Percentiles rank a stretch among this genome's conserved stretches.
These are phyloP conservation scores for Gryganskiella cystojenkinii DNA, from an alignment of 192 early-diverging fungal species.

Conservation along the genomic window DNA sequence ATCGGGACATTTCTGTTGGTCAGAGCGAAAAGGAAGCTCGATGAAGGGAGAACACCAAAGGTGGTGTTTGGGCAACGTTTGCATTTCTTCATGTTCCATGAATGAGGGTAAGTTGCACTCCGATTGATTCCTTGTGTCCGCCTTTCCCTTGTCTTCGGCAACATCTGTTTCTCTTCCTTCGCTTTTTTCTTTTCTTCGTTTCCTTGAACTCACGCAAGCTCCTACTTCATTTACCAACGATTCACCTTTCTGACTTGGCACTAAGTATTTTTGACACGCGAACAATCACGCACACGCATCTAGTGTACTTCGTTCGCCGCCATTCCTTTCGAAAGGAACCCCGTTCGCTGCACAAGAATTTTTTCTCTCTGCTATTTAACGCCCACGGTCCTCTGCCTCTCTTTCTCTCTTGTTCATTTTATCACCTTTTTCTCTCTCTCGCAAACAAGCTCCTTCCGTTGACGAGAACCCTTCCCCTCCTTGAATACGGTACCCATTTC, in stretches of 20 bases:
- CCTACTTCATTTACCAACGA: no score
- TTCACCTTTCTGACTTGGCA: no score
- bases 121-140: neutral
- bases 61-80: no score
- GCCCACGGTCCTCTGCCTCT: neutral
- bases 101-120: neutral
- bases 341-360: neutral
- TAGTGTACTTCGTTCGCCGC: neutral
- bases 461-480: no score
- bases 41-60: no score
- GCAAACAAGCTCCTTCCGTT: no score
- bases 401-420: neutral
- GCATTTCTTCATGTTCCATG: neutral
- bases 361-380: neutral
- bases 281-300: no score
- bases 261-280: no score
- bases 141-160: neutral
- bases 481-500: no score
- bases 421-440: slow-evolving; percentile 1
- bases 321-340: neutral
- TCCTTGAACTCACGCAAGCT: no score
- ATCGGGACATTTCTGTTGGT: slow-evolving; percentile 25
- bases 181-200: neutral
- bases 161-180: neutral
- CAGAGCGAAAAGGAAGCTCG: no score